Base-by-base conservation (phyloP, 352 stramenopile species). In the Plasmopara halstedii region DNA sequence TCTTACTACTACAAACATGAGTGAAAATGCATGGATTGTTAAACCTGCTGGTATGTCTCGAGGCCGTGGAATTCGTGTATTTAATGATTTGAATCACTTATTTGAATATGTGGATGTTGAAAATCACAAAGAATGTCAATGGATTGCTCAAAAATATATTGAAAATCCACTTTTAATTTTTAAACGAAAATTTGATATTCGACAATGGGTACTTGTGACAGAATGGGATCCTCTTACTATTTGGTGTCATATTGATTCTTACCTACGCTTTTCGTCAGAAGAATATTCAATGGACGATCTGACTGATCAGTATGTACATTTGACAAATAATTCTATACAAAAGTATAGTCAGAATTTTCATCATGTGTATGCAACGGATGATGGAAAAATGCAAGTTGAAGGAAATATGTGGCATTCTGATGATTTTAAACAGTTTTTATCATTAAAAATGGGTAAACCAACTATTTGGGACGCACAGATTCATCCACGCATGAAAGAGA, bases 271-370 rank as follows among this genome's bases (percentile, higher is more conserved):
- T 53, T 88, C 75, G 38, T 90, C 86, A 1, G 81, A 94, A 37
- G 73, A 79, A 42, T 89, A 86, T 58, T 78, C 73, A 29, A 81
- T 73, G 45, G 64, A 86, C n/a, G 73, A 93, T 50, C 46, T 90
- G 37, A 75, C 56, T 10, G 88, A 97, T 54, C 65, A 76, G 47
- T 96, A 92, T 70, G 80, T 97, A 39, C 90, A 97, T 58, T 55
- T 97, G 27, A 95, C 90, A 23, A 97, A 97, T 67, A 97, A 97
- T 69, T 94, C 70, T 36, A 96, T 97, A 55, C 79, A 88, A 53
- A 97, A 97, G 67, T 78, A 94, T 54, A 88, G 67, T 39, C 74
- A 94, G 50, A 93, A 95, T 42, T 97, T 96, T 50, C 55, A 90
- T 47, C 64, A 86, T 39, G 67, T 78, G 11, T 88, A 90, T 50